Percentiles rank a stretch among this genome's conserved stretches.
phyloP scores from a whole-genome alignment of 768 basidiomycete species.

The Leccinum disarticulatum region DNA sequence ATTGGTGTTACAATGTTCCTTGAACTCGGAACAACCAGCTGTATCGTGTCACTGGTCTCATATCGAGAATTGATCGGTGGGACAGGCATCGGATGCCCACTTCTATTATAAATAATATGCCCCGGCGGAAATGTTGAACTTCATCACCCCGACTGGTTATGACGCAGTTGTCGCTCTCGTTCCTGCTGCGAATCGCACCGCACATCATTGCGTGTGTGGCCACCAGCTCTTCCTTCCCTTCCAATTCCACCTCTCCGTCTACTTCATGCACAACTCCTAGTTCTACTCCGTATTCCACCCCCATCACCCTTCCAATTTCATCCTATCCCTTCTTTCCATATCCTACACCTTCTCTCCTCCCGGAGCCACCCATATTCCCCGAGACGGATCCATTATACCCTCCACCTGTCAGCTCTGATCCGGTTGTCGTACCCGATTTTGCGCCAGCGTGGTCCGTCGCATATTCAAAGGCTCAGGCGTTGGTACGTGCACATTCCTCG shows the following conservation, averaged over 20 bases:
- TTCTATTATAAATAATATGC: slow-evolving; percentile 3
- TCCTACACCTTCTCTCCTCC: slow-evolving; percentile 56
- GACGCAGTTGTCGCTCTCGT: slow-evolving; percentile 14
- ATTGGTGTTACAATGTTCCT: too few species aligned
- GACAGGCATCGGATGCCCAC: background rate
- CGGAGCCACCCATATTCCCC: slow-evolving; percentile 55
- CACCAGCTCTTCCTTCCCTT: background rate
- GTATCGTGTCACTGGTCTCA: too few species aligned
- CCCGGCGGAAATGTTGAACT: background rate
- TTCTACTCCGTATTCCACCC: background rate
- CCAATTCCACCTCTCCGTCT: background rate
- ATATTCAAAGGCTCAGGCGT: slow-evolving; percentile 53
- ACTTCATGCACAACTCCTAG: background rate
- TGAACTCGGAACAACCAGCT: too few species aligned
- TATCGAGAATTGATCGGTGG: too few species aligned
- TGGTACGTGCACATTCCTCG: slow-evolving; percentile 38
- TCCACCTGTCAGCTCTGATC: slow-evolving; percentile 48
- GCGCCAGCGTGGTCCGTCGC: slow-evolving; percentile 56
- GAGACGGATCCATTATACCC: slow-evolving; percentile 55
- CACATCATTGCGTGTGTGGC: background rate
- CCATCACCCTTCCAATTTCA: slow-evolving; percentile 39
- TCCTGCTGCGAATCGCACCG: slow-evolving; percentile 16
- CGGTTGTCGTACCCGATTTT: slow-evolving; percentile 45
- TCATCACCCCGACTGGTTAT: slow-evolving; percentile 7
- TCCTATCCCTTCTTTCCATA: slow-evolving; percentile 54